Evolutionary conservation across 352 stramenopile genomes (phyloP).

Genomic region (Pythium brachiatum): DNA sequence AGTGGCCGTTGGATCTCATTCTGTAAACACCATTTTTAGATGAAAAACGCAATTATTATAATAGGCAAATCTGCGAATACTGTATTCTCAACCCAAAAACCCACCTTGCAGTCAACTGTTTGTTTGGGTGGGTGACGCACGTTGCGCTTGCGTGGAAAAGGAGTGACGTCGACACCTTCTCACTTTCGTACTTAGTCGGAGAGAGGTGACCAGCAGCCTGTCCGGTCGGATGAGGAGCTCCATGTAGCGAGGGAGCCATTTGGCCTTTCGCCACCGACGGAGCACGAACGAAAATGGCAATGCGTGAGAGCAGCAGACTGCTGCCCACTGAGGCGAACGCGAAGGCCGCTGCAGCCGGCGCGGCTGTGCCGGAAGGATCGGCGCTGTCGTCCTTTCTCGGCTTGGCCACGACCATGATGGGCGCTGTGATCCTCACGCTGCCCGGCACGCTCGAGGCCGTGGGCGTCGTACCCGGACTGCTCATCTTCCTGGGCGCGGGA

Average conservation of each 20-base stretch:
- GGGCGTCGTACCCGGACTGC: conserved; percentile 43
- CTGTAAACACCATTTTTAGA: too few species aligned
- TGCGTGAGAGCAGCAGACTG: conserved; percentile 20
- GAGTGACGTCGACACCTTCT: not conserved
- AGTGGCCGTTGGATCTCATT: too few species aligned
- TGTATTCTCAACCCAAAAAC: not conserved
- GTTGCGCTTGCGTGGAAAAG: not conserved
- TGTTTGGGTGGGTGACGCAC: conserved; percentile 2
- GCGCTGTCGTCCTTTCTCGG: conserved; percentile 74
- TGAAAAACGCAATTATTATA: too few species aligned
- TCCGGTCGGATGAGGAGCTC: not conserved
- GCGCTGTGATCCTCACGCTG: conserved; percentile 73
- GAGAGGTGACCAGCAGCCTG: not conserved
- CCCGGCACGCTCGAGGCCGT: conserved; percentile 62
- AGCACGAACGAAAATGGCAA: conserved; percentile 6
- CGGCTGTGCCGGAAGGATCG: conserved; percentile 35
- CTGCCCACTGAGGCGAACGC: conserved; percentile 13
- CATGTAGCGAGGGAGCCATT: not conserved
- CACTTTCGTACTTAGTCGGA: not conserved
- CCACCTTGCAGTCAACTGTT: not conserved
- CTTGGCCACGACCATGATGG: conserved; percentile 82
- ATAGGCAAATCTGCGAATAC: too few species aligned
- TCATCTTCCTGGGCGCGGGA: conserved; percentile 52
- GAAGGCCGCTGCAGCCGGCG: conserved; percentile 1
- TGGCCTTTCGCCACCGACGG: not conserved